phyloP scores from a whole-genome alignment of 2,329 filamentous ascomycete species.

The Lachnellula cervina region DNA sequence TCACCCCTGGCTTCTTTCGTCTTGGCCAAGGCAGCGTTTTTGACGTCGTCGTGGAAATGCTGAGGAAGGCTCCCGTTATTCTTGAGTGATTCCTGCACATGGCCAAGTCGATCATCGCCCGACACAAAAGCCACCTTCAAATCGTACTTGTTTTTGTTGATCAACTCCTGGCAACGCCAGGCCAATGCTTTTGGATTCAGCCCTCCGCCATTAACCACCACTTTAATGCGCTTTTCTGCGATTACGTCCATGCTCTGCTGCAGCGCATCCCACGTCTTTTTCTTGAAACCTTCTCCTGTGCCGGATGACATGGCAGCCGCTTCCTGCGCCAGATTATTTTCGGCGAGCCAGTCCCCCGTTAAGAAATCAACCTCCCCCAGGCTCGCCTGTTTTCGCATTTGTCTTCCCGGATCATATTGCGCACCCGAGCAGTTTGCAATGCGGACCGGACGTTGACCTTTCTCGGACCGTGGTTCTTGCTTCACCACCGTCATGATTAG shows the following conservation, averaged over 20 bases:
- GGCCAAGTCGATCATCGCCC: background rate
- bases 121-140: background rate
- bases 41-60: too few species aligned
- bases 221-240: slow-evolving; percentile 1
- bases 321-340: slow-evolving; percentile 32
- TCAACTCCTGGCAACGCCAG: background rate
- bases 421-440: slow-evolving; percentile 36
- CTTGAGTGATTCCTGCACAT: background rate
- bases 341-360: slow-evolving; percentile 27
- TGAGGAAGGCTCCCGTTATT: background rate
- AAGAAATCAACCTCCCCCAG: slow-evolving; percentile 22
- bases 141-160: background rate
- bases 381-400: slow-evolving; percentile 33
- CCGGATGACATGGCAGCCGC: slow-evolving; percentile 8
- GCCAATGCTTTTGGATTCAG: slow-evolving; percentile 4
- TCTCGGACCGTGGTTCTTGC: too few species aligned
- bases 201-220: slow-evolving; percentile 3
- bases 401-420: slow-evolving; percentile 35
- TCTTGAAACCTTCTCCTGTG: slow-evolving; percentile 26
- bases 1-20: background rate
- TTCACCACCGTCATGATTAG: too few species aligned
- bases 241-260: background rate
- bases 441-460: slow-evolving; percentile 28
- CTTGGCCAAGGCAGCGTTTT: too few species aligned
- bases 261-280: slow-evolving; percentile 12